Conservation (phyloP, 2,329 filamentous ascomycete genomes). For the Monosporascus sp. region DNA sequence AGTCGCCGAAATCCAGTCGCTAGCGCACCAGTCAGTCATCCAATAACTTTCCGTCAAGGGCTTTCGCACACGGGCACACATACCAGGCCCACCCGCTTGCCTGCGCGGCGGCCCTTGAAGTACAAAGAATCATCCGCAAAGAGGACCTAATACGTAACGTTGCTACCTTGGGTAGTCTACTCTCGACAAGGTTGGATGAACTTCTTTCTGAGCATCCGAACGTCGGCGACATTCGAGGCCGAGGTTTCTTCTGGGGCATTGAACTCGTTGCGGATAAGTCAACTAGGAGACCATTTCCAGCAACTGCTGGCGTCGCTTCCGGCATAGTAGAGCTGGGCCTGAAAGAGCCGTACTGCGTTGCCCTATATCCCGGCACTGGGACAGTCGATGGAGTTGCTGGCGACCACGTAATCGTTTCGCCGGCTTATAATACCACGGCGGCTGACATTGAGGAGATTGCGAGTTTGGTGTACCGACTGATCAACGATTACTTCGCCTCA, state of each 20-base stretch:
- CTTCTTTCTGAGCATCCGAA: slow-evolving; percentile 25
- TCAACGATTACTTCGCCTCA: slow-evolving; percentile 43
- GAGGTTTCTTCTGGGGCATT: slow-evolving; percentile 42
- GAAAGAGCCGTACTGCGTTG: slow-evolving; percentile 14
- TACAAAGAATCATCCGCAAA: slow-evolving; percentile 33
- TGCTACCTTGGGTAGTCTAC: slow-evolving; percentile 23
- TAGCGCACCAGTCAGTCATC: not conserved
- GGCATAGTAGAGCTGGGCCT: slow-evolving; percentile 12
- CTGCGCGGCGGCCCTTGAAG: slow-evolving; percentile 33
- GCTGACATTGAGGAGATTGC: slow-evolving; percentile 54
- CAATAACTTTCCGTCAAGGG: slow-evolving; percentile 20
- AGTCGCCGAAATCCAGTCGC: slow-evolving; percentile 10
- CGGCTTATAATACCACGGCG: slow-evolving; percentile 59
- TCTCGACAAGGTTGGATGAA: slow-evolving; percentile 22
- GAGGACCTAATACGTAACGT: slow-evolving; percentile 30
- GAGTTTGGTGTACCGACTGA: slow-evolving; percentile 42
- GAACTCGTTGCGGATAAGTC: slow-evolving; percentile 39
- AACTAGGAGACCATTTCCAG: slow-evolving; percentile 32
- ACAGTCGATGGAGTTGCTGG: slow-evolving; percentile 50
- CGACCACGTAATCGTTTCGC: slow-evolving; percentile 67
- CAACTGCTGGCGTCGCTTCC: slow-evolving; percentile 8
- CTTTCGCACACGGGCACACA: slow-evolving; percentile 55
- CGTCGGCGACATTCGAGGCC: slow-evolving; percentile 36
- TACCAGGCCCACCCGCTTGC: slow-evolving; percentile 39
- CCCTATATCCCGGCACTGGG: slow-evolving; percentile 49